Evolutionary conservation across 1,284 basidiomycete genomes (phyloP).

Genomic region (Stereum hirsutum): DNA sequence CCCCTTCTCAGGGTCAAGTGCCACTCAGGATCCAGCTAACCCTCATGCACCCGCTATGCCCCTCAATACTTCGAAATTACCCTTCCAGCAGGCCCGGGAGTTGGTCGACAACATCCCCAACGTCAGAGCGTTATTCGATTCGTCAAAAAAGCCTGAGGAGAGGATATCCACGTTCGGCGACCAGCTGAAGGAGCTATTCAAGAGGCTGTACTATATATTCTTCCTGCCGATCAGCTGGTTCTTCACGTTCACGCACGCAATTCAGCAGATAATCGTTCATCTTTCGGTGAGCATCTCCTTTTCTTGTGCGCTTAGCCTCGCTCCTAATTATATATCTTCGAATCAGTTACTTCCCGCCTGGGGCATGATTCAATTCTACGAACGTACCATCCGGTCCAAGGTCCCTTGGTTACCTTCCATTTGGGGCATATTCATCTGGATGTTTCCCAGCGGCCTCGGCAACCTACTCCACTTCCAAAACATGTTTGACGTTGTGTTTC

Average conservation of each 20-base stretch:
- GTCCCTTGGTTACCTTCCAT: neutral
- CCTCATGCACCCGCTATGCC: neutral
- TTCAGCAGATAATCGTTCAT: neutral
- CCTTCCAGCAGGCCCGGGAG: no score
- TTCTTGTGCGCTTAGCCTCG: neutral
- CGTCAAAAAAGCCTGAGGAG: neutral
- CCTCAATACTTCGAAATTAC: neutral
- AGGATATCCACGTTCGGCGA: neutral
- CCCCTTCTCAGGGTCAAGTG: no score
- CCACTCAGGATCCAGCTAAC: neutral
- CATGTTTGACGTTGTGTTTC: no score
- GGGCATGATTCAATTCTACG: neutral
- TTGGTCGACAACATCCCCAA: no score
- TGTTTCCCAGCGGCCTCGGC: neutral
- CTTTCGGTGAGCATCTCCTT: conserved; percentile 6
- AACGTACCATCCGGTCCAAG: neutral
- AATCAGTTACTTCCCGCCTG: neutral
- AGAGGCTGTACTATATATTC: conserved; percentile 6
- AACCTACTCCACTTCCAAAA: no score
- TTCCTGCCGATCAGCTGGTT: conserved; percentile 12
- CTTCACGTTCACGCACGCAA: conserved; percentile 5
- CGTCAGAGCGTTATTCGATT: neutral
- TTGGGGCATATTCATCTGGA: neutral
- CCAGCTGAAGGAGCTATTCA: conserved; percentile 5
- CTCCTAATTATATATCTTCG: neutral